phyloP scores from a whole-genome alignment of 768 basidiomycete genomes.

The Sporobolomyces phaffii region DNA sequence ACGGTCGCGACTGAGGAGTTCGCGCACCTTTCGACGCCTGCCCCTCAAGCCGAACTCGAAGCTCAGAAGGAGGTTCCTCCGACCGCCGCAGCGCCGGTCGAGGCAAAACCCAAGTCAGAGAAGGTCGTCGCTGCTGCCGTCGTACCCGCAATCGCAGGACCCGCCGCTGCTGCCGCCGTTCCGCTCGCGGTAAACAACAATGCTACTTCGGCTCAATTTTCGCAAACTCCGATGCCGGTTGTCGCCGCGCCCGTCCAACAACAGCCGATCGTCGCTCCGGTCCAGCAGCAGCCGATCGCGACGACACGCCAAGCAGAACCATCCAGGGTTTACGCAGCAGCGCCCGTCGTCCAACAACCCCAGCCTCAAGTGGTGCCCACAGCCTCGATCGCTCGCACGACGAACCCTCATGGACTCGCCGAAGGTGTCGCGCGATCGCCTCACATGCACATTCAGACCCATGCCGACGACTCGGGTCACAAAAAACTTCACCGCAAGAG shows the following conservation, averaged over 20 bases:
- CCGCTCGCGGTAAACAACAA: constrained; percentile 7
- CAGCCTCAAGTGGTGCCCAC: background rate
- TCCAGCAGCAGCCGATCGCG: background rate
- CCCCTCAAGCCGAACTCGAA: constrained; percentile 1
- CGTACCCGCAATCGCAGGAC: background rate
- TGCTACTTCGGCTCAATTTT: constrained; percentile 6
- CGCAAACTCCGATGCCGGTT: background rate
- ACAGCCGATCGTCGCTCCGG: background rate
- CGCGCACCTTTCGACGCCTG: constrained; percentile 16
- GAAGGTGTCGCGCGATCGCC: constrained; percentile 16
- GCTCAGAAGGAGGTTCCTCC: background rate
- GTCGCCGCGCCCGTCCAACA: background rate
- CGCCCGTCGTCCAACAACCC: background rate
- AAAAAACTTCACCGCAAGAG: constrained; percentile 30
- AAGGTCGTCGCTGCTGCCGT: background rate
- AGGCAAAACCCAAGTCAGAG: background rate
- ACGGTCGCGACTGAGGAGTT: constrained; percentile 25
- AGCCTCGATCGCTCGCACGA: background rate
- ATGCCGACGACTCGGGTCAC: background rate
- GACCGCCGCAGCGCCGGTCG: background rate
- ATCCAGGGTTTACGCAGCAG: background rate
- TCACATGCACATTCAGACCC: constrained; percentile 29
- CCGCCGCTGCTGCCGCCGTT: background rate
- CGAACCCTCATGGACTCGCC: constrained; percentile 7
- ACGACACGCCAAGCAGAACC: background rate